Evolutionary conservation across 495 filamentous ascomycete genomes (phyloP), one percentile per base, ranked within the genome.

Genomic region (Annulohypoxylon maeteangense): DNA sequence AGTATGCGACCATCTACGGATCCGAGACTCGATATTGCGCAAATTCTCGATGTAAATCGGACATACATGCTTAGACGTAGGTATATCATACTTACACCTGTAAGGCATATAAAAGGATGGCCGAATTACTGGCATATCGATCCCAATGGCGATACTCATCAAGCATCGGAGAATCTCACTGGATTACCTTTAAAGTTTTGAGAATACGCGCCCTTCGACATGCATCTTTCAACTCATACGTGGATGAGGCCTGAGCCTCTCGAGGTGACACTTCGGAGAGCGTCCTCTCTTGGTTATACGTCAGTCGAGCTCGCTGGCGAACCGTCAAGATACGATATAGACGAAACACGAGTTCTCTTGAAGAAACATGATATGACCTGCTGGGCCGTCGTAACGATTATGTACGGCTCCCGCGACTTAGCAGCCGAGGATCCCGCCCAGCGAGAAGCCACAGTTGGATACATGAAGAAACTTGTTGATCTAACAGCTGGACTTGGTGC

Each of bases 211-310:
- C 14, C 12, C 23, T 54, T 61, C 54, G 68, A 48, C 7, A 78
- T 78, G 76, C 76, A 78, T 75, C 72, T 78, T 31, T 76, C 71
- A 27, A 69, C 75, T 1, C 75, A 78, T 23, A 78, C 76, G n/a
- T 78, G 76, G 76, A 78, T 78, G 74, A 62, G 76, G 14, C 74
- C 74, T 4, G 76, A 78, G 50, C 71, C 76, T 27, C 71, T 78
- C 31, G 74, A 76, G 27, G 34, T 56, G 11, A 76, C 68, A 2
- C 62, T 78, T 14, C 62, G 65, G 32, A 70, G 76, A 23, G 66
- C 67, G 18, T 62, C 74, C 7, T 60, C 55, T 10, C 71, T 78
- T 14, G 76, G 74, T 18, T 78, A 76, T 57, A 63, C 59, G 7
- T 76, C 74, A 36, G 73, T 78, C 48, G 76, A 78, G 27, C 71